These are phyloP conservation scores for Cytospora chrysosperma DNA, from an alignment of 2,329 filamentous ascomycete genomes.

Conservation along the genomic window DNA sequence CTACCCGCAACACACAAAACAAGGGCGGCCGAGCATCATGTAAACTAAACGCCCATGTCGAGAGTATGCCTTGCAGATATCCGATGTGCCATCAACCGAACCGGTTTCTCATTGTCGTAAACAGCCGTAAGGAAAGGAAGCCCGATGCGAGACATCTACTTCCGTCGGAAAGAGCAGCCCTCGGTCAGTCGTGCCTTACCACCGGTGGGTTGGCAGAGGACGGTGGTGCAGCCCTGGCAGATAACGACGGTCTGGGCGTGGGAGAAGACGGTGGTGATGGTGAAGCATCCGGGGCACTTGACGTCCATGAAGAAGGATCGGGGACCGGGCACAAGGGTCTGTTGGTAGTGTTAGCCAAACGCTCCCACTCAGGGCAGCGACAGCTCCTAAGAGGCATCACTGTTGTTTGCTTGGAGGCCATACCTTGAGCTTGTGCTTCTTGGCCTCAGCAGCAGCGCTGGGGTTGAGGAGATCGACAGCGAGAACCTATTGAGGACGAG, in stretches of 20 bases:
- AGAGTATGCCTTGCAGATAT: slow-evolving; percentile 55
- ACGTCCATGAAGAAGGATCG: slow-evolving; percentile 99
- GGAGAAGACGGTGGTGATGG: slow-evolving; percentile 99
- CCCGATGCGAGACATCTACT: slow-evolving; percentile 68
- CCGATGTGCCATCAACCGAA: slow-evolving; percentile 47
- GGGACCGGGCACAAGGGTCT: slow-evolving; percentile 93
- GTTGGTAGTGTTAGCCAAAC: slow-evolving; percentile 22
- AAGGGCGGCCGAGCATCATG: slow-evolving; percentile 29
- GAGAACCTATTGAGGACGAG: slow-evolving; percentile 74
- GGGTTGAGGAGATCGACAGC: slow-evolving; percentile 99
- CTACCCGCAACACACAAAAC: slow-evolving; percentile 62
- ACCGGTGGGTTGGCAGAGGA: slow-evolving; percentile 99
- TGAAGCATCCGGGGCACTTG: slow-evolving; percentile 99
- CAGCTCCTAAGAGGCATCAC: background rate
- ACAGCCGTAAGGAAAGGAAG: slow-evolving; percentile 46
- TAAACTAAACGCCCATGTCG: slow-evolving; percentile 52
- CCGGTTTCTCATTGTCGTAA: slow-evolving; percentile 49
- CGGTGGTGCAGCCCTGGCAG: slow-evolving; percentile 99
- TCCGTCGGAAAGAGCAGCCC: slow-evolving; percentile 99
- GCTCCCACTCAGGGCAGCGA: background rate
- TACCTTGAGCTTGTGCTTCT: slow-evolving; percentile 99
- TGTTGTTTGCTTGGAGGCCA: slow-evolving; percentile 24
- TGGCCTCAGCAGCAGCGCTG: slow-evolving; percentile 92
- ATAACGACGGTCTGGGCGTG: slow-evolving; percentile 99
- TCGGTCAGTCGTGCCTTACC: slow-evolving; percentile 98